Evolutionary conservation across 1,284 basidiomycete species (phyloP), one percentile per base, ranked within the genome.

Genomic region (Fomitiporia mediterranea): DNA sequence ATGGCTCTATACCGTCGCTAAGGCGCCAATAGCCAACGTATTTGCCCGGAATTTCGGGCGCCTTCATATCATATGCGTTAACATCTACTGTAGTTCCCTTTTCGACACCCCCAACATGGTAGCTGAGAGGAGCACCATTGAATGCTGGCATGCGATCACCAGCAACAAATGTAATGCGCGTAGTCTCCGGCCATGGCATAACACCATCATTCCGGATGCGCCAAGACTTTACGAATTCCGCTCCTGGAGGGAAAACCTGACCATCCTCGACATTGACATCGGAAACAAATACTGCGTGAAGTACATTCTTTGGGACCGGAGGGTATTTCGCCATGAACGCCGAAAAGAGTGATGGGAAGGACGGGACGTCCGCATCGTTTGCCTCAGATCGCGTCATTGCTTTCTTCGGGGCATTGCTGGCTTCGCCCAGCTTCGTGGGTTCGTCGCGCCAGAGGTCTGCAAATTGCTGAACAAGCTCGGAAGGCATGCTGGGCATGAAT

Each of bases 211-310:
- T 93, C 40, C 74, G 63, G 73, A 93, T 77, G 55, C 76, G 74
- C 90, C 90, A 93, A 21, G 81, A 81, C 70, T 93, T 92, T 51
- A 89, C 80, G 64, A 93, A 93, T 67, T 89, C 87, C 0, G 88
- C 89, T 42, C 90, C 90, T 4, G 89, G 84, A 42, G 89, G 86
- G 64, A 93, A 86, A 35, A 82, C 70, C 63, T 90, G 86, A 1
- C 90, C 89, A 64, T 89, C 86, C 7, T 79, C 74, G 47, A 90
- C 82, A 48, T 86, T 91, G 43, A 83, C 74, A 65, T 92, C 85
- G 38, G 73, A 74, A 5, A 92, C 63, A 60, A 86, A 86, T 4
- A 53, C 25, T 21, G 57, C 46, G 5, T 35, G 57, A 25, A 52
- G 34, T 21, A 8, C 40, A 28, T 13, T 15, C 35, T 37, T 40